Percentiles rank a stretch among this genome's conserved stretches.
Evolutionary conservation across 106 monocot species (phyloP).

Genomic region (Allium fistulosum): DNA sequence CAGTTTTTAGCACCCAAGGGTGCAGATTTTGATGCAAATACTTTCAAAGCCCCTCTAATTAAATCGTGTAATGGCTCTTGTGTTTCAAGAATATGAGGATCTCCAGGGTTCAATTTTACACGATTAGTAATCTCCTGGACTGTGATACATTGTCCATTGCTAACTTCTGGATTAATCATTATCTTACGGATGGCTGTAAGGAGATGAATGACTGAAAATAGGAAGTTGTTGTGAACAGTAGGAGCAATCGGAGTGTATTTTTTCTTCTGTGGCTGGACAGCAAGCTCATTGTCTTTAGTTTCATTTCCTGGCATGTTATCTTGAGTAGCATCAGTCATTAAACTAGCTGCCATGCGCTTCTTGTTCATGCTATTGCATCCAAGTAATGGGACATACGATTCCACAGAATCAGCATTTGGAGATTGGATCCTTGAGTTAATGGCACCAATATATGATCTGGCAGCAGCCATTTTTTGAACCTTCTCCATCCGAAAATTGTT

Average conservation of each 20-base stretch:
- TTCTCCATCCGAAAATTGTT: conserved; percentile 16
- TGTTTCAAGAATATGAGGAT: conserved; percentile 91
- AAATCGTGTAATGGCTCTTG: conserved; percentile 94
- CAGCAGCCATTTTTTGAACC: neutral
- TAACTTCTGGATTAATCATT: conserved; percentile 36
- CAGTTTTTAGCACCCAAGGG: conserved; percentile 93
- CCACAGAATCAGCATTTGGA: neutral
- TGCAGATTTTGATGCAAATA: conserved; percentile 83
- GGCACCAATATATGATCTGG: neutral
- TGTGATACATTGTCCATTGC: conserved; percentile 40
- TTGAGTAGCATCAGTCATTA: conserved; percentile 7
- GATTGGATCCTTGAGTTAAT: neutral
- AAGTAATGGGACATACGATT: conserved; percentile 13
- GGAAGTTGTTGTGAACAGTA: conserved; percentile 78
- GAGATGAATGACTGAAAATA: conserved; percentile 91
- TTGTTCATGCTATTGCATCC: conserved; percentile 35
- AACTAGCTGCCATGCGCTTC: conserved; percentile 29
- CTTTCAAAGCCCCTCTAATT: conserved; percentile 75
- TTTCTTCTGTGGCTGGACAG: conserved; percentile 38
- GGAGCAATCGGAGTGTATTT: conserved; percentile 67
- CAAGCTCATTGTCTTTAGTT: conserved; percentile 27
- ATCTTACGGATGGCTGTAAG: conserved; percentile 76
- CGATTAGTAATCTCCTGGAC: conserved; percentile 69
- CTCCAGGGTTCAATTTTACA: conserved; percentile 75
- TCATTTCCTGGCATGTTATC: conserved; percentile 20